phyloP scores from a whole-genome alignment of 768 basidiomycete species.

The Boletellus emodensis region DNA sequence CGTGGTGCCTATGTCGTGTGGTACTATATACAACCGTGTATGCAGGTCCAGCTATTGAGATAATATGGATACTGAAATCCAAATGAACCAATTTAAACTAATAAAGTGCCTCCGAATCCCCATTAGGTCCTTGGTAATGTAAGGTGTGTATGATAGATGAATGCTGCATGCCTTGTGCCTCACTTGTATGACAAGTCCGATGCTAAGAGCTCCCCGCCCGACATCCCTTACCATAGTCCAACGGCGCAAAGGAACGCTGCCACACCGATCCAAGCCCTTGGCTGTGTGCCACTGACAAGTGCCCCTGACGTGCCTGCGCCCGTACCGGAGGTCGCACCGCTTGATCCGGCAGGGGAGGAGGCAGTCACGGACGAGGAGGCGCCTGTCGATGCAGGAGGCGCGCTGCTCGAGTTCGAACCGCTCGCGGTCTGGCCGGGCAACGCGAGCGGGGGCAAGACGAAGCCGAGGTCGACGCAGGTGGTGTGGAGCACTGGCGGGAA shows the following conservation, averaged over 20 bases:
- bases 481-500: conserved; percentile 17
- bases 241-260: conserved; percentile 4
- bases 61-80: too few species aligned
- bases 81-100: too few species aligned
- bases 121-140: neutral
- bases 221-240: conserved; percentile 11
- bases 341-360: conserved; percentile 1
- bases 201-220: neutral
- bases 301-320: neutral
- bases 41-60: too few species aligned
- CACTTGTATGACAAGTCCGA: neutral
- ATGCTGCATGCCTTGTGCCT: conserved; percentile 1
- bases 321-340: neutral
- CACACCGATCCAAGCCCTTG: conserved; percentile 2
- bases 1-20: neutral
- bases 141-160: conserved; percentile 7
- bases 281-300: neutral
- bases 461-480: conserved; percentile 26
- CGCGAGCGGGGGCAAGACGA: conserved; percentile 19
- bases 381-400: neutral
- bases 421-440: conserved; percentile 25
- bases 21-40: conserved; percentile 7
- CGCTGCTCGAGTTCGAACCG: conserved; percentile 9
- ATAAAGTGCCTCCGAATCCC: neutral
- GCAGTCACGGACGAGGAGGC: neutral